Evolutionary conservation across 306 rosid genomes (phyloP), one percentile per base, ranked within the genome.

Genomic region (Pterocarpus macrocarpus): DNA sequence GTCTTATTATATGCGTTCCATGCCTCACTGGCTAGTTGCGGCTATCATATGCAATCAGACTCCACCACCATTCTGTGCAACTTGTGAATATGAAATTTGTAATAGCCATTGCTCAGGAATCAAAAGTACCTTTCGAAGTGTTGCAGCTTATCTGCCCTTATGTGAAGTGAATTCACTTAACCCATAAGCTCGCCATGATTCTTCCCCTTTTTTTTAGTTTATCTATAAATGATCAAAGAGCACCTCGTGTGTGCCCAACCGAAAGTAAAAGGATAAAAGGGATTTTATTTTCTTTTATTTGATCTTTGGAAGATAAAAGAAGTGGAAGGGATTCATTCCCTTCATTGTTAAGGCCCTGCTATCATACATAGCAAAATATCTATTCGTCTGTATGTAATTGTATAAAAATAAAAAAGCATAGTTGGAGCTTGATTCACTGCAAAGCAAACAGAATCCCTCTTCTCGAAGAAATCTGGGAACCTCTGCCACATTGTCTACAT

Each of bases 371-470:
- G 10, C 35, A 22, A 5, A 11, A 12, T 32, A 10, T 61, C n/a
- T 61, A 7, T 61, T 8, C 8, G 1, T 58, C 11, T 22, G 53
- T 8, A 22, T 11, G 41, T 62, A 11, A 1, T 39, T 2, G 44
- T 39, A 39, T 39, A 39, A 39, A 39, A 22, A 22, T 22, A 22
- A 28, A 28, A 3, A 8, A 35, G 35, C n/a, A 5, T 62, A 35
- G 28, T 22, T n/a, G 11, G 50, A 79, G 82, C n/a, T 69, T 28
- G 82, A 58, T 57, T 78, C 16, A 45, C 12, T 11, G 0, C 11
- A 7, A 79, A 69, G 83, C 16, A 70, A 76, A 45, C 38, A 69
- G 35, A 71, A 64, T 71, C 47, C 76, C 65, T 55, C 36, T 11
- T 8, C 13, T 28, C 0, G 30, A 70, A 64, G 86, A 57, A 71